Conservation (phyloP, 352 stramenopile species). For the Phytopythium ostracodes region DNA sequence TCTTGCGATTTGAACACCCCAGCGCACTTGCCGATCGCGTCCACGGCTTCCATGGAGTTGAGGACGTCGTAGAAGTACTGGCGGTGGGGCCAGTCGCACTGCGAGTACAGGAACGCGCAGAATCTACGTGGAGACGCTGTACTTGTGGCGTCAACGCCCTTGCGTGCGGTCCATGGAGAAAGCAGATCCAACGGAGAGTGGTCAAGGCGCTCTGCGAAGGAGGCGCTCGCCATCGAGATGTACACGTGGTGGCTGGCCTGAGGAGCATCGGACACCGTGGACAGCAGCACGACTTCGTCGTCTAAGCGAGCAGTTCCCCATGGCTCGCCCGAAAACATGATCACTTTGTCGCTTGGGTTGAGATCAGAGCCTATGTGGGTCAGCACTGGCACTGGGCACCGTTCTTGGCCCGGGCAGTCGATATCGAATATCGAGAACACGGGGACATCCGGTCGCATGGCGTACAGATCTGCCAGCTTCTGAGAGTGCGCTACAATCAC, state of each 20-base stretch:
- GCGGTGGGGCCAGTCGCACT: constrained; percentile 40
- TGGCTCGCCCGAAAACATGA: constrained; percentile 33
- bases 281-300: constrained; percentile 27
- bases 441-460: constrained; percentile 24
- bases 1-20: constrained; percentile 11
- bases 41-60: constrained; percentile 37
- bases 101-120: constrained; percentile 50
- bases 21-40: constrained; percentile 40
- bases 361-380: not conserved
- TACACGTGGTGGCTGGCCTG: constrained; percentile 16
- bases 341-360: constrained; percentile 8
- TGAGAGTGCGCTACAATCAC: constrained; percentile 26
- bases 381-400: not conserved
- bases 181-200: constrained; percentile 27
- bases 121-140: constrained; percentile 16
- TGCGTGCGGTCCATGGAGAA: not conserved
- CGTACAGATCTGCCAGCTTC: constrained; percentile 8
- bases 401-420: not conserved
- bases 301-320: constrained; percentile 19
- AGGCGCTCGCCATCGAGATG: constrained; percentile 28
- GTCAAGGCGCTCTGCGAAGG: constrained; percentile 31
- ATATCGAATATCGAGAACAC: constrained; percentile 23
- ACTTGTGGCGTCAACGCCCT: not conserved
- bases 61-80: constrained; percentile 53
- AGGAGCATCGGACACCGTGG: constrained; percentile 14